Percentiles rank a stretch among this genome's conserved stretches.
phyloP scores from a whole-genome alignment of 2,329 filamentous ascomycete species.

The Aspergillus sp. region DNA sequence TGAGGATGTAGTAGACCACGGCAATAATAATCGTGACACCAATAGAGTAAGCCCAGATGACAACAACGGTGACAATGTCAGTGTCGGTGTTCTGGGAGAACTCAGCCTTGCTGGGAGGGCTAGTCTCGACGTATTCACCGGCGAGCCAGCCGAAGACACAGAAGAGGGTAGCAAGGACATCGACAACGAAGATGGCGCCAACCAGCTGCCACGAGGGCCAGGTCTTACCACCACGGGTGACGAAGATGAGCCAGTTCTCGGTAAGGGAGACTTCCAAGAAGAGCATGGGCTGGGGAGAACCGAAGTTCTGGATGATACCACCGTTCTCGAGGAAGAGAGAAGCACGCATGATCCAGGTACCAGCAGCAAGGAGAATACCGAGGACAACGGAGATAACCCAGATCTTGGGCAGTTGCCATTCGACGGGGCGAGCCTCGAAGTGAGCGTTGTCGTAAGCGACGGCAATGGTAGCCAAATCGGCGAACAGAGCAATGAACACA shows the following conservation, averaged over 20 bases:
- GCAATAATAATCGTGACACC: constrained; percentile 54
- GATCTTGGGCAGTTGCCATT: constrained; percentile 80
- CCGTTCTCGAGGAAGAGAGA: constrained; percentile 68
- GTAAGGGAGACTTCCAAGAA: constrained; percentile 90
- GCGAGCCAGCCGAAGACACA: constrained; percentile 73
- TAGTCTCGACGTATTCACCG: constrained; percentile 43
- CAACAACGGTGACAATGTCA: constrained; percentile 57
- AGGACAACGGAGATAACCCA: constrained; percentile 66
- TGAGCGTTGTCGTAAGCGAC: constrained; percentile 78
- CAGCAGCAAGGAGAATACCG: constrained; percentile 66
- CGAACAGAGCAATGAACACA: constrained; percentile 77
- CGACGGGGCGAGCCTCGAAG: constrained; percentile 71
- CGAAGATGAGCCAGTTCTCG: constrained; percentile 97
- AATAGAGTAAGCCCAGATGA: constrained; percentile 55
- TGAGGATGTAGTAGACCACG: constrained; percentile 52
- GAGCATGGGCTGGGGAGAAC: constrained; percentile 72
- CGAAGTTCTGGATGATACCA: constrained; percentile 73
- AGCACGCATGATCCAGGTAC: constrained; percentile 72
- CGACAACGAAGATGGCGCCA: constrained; percentile 69
- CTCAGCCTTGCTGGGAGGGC: constrained; percentile 21
- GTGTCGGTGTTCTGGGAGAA: constrained; percentile 53
- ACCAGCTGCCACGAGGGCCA: constrained; percentile 75
- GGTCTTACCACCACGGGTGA: constrained; percentile 79
- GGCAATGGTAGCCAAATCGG: constrained; percentile 75
- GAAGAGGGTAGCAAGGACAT: constrained; percentile 71